Evolutionary conservation across 306 rosid genomes (phyloP), one percentile per base, ranked within the genome.

Genomic region (Cyclanthera cordifolia): DNA sequence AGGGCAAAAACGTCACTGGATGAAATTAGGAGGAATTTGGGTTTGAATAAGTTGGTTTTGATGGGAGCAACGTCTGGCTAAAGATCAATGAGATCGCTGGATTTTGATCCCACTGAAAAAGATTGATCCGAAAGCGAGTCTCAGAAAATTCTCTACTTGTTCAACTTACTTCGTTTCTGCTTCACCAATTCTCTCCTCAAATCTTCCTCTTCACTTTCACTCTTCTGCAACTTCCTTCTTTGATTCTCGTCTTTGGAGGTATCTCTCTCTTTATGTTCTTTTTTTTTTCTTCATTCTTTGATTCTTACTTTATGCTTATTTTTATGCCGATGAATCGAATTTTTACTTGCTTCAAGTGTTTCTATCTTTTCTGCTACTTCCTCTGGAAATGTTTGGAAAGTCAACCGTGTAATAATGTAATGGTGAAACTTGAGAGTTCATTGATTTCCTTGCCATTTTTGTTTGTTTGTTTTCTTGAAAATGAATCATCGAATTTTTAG

Each of bases 121-220:
- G 72, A 47, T 49, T 24, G 72, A 67, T 67, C 72, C 19, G 57
- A 67, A 67, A 67, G 47, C 72, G 72, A 67, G 1, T 28, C 59
- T 30, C 17, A 50, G 17, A 28, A 30, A 32, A 1, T 45, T 23
- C 23, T 28, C 9, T 14, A 66, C 8, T 8, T 23, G 19, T 24
- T 65, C n/a, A n/a, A n/a, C n/a, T n/a, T n/a, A 37, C 69, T 41
- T 19, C 25, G 52, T 3, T 37, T 34, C 52, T 61, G 30, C 68
- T 61, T n/a, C 69, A 63, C 69, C 52, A 63, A 63, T 39, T 63
- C 30, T 34, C 43, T 6, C 37, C 50, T 10, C 50, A 39, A 51
- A 69, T 70, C 39, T 23, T 59, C 34, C 48, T 59, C 47, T 15
- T 59, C 67, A 9, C 68, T 3, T 37, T 19, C 69, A 4, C 3